These are phyloP conservation scores for Mitragyna speciosa DNA, from an alignment of 257 asterid species.

Conservation along the genomic window DNA sequence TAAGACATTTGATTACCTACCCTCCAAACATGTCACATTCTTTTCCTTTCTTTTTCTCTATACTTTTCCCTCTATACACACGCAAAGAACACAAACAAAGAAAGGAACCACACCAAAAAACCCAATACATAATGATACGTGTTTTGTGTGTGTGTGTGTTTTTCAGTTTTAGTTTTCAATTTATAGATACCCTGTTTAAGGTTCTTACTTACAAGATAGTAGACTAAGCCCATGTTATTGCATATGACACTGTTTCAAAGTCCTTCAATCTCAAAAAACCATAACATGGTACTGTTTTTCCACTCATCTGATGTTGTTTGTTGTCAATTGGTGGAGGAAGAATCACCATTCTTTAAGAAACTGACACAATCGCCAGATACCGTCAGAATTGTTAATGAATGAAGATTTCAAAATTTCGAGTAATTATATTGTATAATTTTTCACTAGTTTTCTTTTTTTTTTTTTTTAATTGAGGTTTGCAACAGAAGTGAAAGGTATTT, in stretches of 20 bases:
- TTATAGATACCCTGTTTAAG: not conserved
- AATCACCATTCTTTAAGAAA: conserved; percentile 45
- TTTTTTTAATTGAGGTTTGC: not conserved
- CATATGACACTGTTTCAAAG: not conserved
- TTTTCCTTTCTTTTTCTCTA: conserved; percentile 14
- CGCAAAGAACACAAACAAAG: not conserved
- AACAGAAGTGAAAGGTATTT: too few relatives aligned
- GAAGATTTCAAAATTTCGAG: not conserved
- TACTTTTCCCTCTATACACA: conserved; percentile 10
- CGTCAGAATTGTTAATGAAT: not conserved
- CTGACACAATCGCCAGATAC: conserved; percentile 9
- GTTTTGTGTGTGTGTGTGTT: not conserved
- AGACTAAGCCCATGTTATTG: not conserved
- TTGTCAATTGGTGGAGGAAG: conserved; percentile 33
- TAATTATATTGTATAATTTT: too few relatives aligned
- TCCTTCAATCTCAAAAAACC: conserved; percentile 12
- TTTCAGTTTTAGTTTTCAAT: not conserved
- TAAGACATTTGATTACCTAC: conserved; percentile 43
- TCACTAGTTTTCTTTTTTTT: too few relatives aligned
- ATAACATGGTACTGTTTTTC: conserved; percentile 7
- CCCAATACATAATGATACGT: not conserved
- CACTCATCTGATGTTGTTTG: conserved; percentile 13
- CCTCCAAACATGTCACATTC: conserved; percentile 62
- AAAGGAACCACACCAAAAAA: not conserved
- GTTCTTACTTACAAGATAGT: not conserved